Conservation (phyloP, 129 eudicot genomes). For the Arctium minus region DNA sequence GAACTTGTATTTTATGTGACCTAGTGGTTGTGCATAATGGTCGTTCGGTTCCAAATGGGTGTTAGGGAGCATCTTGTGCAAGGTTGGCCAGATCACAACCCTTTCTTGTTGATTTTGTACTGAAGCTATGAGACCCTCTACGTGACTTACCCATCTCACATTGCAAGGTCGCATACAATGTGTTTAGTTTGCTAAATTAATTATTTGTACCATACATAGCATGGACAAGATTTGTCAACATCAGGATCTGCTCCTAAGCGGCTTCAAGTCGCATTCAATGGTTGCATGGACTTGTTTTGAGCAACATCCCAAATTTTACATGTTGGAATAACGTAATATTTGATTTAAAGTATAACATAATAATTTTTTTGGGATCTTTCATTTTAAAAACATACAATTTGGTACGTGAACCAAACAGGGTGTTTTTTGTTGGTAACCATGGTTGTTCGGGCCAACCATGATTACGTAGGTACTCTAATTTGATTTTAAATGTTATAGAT, state of each 20-base stretch:
- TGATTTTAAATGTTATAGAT: no score
- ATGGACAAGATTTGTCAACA: neutral
- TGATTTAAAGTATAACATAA: neutral
- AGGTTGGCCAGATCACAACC: neutral
- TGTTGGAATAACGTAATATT: neutral
- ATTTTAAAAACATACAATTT: neutral
- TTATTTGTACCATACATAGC: neutral
- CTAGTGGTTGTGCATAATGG: neutral
- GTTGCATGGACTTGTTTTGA: neutral
- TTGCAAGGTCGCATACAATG: neutral
- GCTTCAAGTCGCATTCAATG: neutral
- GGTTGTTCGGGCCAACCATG: neutral
- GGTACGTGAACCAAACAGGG: neutral
- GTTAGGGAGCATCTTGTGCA: neutral
- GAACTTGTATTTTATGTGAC: neutral
- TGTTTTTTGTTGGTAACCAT: neutral
- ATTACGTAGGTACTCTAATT: no score
- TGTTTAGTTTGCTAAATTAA: neutral
- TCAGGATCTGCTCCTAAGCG: neutral
- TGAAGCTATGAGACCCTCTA: neutral
- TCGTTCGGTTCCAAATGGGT: neutral
- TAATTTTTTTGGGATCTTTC: neutral
- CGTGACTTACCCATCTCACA: neutral
- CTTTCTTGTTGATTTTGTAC: neutral
- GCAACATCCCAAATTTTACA: neutral